A percentile compares a stretch with the other conserved stretches of the same genome.
These are phyloP conservation scores for Stellera chamaejasme DNA, from an alignment of 345 rosid genomes.

Conservation along the genomic window DNA sequence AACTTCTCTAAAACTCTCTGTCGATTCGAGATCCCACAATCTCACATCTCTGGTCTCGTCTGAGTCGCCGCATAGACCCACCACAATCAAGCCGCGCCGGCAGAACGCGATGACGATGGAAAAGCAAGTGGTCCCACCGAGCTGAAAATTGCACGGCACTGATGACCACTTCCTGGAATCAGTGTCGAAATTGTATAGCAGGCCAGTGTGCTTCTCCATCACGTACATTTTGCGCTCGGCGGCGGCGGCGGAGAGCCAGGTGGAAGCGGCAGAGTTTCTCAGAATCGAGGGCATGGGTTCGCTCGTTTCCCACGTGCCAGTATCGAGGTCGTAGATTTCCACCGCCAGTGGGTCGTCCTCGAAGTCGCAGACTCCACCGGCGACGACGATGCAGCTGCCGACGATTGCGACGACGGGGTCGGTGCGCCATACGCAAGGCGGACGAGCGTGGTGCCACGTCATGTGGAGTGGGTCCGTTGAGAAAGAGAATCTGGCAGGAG, in stretches of 20 bases:
- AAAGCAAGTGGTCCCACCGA: constrained; percentile 14
- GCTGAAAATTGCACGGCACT: constrained; percentile 39
- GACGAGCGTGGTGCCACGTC: constrained; percentile 48
- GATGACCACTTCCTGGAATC: constrained; percentile 35
- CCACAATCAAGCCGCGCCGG: constrained; percentile 31
- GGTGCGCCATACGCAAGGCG: constrained; percentile 49
- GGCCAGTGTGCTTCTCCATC: constrained; percentile 44
- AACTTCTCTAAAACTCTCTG: constrained; percentile 21
- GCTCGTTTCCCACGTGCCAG: constrained; percentile 41
- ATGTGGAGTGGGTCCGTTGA: constrained; percentile 64
- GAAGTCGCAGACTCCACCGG: constrained; percentile 62
- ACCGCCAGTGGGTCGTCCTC: constrained; percentile 68
- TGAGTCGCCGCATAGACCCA: constrained; percentile 30
- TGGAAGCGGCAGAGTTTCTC: constrained; percentile 44
- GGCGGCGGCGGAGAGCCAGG: constrained; percentile 54
- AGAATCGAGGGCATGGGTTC: constrained; percentile 49
- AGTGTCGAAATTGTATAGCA: constrained; percentile 38
- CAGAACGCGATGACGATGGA: constrained; percentile 29
- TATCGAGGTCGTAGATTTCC: constrained; percentile 39
- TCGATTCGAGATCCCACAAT: constrained; percentile 32
- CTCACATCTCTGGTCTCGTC: constrained; percentile 31
- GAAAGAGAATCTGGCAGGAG: constrained; percentile 49
- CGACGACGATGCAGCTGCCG: constrained; percentile 35
- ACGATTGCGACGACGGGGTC: constrained; percentile 67
- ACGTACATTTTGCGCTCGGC: constrained; percentile 30